Evolutionary conservation across 164 flowering plant genomes (phyloP), one percentile per base, ranked within the genome.

Genomic region (Vitis rupestris): DNA sequence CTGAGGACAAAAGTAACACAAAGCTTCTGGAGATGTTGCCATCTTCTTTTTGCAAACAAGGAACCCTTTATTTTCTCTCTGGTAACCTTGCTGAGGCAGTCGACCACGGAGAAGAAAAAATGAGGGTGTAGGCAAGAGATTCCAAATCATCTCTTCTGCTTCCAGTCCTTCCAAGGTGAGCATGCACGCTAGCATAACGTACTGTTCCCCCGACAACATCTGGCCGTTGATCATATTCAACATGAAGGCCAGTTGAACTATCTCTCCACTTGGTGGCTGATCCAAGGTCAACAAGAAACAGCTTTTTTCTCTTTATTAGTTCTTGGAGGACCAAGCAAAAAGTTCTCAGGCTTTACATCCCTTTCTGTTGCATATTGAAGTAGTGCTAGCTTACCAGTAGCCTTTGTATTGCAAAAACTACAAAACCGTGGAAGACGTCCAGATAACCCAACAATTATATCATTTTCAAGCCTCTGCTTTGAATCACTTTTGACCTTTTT

Each of bases 131-230:
- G 53, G 97, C 99, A 70, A 94, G 94, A 53, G 99, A 94, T 76
- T 95, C 99, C 19, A 95, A 76, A 75, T 95, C 99, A 87, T 95
- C 99, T 77, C 99, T 82, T 68, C 98, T 79, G 78, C 99, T 94
- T 27, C 91, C 94, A 63, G 96, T 91, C 76, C 98, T 85, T 71
- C 99, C 99, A 31, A 94, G 88, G 85, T 94, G 98, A 72, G 98
- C 99, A 88, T 94, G 98, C 37, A 87, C 98, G 79, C 99, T 92
- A 50, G 99, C 99, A 86, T 92, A 94, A 6, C 99, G 89, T 10
- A 94, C 96, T 15, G 98, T 94, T 72, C 80, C 99, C 99, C 98
- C 86, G 78, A 95, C 93, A 56, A 91, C 90, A 86, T 95, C 99
- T 8, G 98, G 98, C 6, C 98, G 84, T 68, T 93, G 99, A 67